These are phyloP conservation scores for Colletotrichum sp. DNA, from an alignment of 2,329 filamentous ascomycete genomes.

Conservation along the genomic window DNA sequence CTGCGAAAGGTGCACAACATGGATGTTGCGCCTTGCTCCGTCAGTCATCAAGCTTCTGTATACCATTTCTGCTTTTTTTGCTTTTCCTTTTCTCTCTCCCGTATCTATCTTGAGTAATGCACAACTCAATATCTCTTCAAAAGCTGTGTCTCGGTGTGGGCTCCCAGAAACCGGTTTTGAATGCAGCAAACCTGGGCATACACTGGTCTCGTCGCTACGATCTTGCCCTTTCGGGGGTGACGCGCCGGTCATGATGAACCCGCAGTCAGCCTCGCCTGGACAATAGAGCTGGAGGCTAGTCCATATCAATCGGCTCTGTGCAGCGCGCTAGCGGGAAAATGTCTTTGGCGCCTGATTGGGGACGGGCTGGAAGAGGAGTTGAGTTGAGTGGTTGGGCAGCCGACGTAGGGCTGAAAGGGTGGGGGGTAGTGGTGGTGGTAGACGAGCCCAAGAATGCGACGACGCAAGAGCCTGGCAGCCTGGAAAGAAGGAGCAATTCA, in stretches of 20 bases:
- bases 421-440: not conserved
- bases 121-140: not conserved
- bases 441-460: not conserved
- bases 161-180: not conserved
- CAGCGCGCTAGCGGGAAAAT: slow-evolving; percentile 10
- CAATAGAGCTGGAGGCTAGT: slow-evolving; percentile 11
- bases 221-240: not conserved
- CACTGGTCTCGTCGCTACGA: not conserved
- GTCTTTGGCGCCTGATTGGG: not conserved
- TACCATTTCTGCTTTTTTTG: not conserved
- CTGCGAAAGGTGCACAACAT: not conserved
- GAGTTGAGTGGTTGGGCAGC: not conserved
- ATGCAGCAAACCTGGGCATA: not conserved
- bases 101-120: slow-evolving; percentile 6
- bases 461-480: not conserved
- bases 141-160: not conserved
- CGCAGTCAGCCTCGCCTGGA: slow-evolving; percentile 18
- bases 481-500: not conserved
- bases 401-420: slow-evolving; percentile 10
- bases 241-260: not conserved
- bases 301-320: not conserved
- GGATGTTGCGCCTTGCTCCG: not conserved
- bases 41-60: slow-evolving; percentile 4
- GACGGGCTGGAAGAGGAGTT: not conserved
- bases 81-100: not conserved